A percentile compares a stretch with the other conserved stretches of the same genome.
These are phyloP conservation scores for Bifiguratus adelaidae DNA, from an alignment of 192 early-diverging fungal genomes.

Conservation along the genomic window DNA sequence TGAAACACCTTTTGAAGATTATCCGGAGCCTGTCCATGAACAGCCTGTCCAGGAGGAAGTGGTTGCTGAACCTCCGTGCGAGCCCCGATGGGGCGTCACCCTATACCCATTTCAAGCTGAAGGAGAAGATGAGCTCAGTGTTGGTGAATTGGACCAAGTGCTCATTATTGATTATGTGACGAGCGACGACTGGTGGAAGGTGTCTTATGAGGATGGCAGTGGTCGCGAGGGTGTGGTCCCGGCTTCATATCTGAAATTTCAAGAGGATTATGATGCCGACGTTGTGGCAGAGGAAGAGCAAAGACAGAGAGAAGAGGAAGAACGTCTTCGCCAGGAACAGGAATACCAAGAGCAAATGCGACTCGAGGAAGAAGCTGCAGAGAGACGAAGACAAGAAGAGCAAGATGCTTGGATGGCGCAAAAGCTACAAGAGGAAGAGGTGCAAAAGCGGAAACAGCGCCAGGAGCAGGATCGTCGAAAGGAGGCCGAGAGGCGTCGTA, in stretches of 20 bases:
- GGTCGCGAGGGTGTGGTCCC: conserved; percentile 77
- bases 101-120: conserved; percentile 80
- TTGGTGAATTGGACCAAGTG: conserved; percentile 74
- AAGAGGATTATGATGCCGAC: conserved; percentile 12
- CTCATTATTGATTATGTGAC: conserved; percentile 75
- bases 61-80: conserved; percentile 4
- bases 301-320: conserved; percentile 8
- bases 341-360: conserved; percentile 12
- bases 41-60: conserved; percentile 16
- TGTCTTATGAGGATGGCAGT: conserved; percentile 40
- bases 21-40: conserved; percentile 9
- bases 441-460: neutral
- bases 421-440: conserved; percentile 1
- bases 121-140: conserved; percentile 79
- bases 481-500: conserved; percentile 17
- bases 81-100: conserved; percentile 24
- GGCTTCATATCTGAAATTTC: conserved; percentile 57
- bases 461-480: conserved; percentile 20
- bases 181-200: conserved; percentile 84
- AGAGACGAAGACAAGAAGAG: conserved; percentile 10
- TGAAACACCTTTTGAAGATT: conserved; percentile 1
- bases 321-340: neutral
- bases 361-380: conserved; percentile 10
- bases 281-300: conserved; percentile 1
- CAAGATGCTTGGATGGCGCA: conserved; percentile 1